phyloP scores from a whole-genome alignment of 2,329 filamentous ascomycete genomes.

The Emericellopsis atlantica region DNA sequence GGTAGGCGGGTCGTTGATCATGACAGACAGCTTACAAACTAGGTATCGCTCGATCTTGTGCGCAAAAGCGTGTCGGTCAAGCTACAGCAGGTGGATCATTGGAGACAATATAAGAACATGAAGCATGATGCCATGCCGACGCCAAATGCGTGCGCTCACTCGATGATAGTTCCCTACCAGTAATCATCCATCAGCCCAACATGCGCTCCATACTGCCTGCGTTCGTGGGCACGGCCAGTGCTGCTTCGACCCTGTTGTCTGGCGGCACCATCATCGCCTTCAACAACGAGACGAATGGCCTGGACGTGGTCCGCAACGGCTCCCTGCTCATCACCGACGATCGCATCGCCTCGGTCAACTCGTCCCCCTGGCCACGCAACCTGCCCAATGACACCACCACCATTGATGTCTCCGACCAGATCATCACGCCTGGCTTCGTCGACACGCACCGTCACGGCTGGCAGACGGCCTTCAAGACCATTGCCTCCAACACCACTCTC shows the following conservation, averaged over 20 bases:
- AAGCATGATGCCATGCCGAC: no score
- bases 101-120: no score
- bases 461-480: conserved; percentile 42
- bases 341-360: conserved; percentile 19
- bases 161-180: no score
- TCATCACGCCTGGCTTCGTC: conserved; percentile 41
- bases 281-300: conserved; percentile 15
- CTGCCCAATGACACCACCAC: conserved; percentile 6
- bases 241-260: conserved; percentile 10
- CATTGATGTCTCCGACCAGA: conserved; percentile 35
- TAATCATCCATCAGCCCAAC: no score
- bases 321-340: conserved; percentile 25
- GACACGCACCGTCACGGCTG: conserved; percentile 43
- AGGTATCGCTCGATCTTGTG: no score
- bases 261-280: conserved; percentile 29
- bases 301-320: conserved; percentile 24
- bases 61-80: no score
- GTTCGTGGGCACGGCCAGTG: neutral
- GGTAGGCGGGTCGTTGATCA: no score
- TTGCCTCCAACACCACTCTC: conserved; percentile 36
- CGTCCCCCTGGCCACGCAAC: conserved; percentile 6
- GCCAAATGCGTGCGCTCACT: no score
- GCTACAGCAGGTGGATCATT: no score
- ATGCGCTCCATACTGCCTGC: no score
- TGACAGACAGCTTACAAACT: no score